phyloP scores from a whole-genome alignment of 2,329 filamentous ascomycete genomes.

The Mycogone perniciosa region DNA sequence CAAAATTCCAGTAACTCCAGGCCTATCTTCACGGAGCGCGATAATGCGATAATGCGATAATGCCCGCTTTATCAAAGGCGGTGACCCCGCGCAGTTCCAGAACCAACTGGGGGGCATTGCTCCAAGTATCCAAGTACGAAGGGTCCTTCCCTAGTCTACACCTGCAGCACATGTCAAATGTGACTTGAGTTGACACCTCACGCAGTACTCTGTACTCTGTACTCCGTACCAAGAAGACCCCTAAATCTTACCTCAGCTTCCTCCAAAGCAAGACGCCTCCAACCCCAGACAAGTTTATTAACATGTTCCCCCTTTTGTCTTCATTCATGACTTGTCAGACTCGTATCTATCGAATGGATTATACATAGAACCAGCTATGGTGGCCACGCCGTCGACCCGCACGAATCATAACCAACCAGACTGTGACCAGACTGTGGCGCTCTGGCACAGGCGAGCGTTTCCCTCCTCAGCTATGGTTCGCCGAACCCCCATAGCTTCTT shows the following conservation, averaged over 20 bases:
- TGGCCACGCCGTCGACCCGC: too few relatives aligned
- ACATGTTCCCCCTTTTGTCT: not conserved
- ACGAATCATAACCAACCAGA: too few relatives aligned
- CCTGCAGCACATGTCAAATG: not conserved
- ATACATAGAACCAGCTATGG: too few relatives aligned
- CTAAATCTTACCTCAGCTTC: not conserved
- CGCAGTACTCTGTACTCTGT: not conserved
- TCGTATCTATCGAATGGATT: too few relatives aligned
- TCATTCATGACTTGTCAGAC: not conserved
- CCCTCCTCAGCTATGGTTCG: too few relatives aligned
- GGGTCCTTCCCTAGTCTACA: not conserved
- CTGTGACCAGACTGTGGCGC: too few relatives aligned
- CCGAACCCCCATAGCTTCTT: too few relatives aligned
- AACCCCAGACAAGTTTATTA: not conserved
- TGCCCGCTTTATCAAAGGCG: constrained; percentile 17
- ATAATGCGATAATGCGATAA: not conserved
- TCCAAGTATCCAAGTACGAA: too few relatives aligned
- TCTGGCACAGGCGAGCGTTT: too few relatives aligned
- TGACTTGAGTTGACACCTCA: not conserved
- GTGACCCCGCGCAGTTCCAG: constrained; percentile 24
- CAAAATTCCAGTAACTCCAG: too few relatives aligned
- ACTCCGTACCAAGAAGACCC: too few relatives aligned
- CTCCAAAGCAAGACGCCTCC: not conserved
- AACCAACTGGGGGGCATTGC: not conserved
- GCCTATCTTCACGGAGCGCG: not conserved